Conservation (phyloP, 305 asterid genomes). For the Fraxinus floribunda region DNA sequence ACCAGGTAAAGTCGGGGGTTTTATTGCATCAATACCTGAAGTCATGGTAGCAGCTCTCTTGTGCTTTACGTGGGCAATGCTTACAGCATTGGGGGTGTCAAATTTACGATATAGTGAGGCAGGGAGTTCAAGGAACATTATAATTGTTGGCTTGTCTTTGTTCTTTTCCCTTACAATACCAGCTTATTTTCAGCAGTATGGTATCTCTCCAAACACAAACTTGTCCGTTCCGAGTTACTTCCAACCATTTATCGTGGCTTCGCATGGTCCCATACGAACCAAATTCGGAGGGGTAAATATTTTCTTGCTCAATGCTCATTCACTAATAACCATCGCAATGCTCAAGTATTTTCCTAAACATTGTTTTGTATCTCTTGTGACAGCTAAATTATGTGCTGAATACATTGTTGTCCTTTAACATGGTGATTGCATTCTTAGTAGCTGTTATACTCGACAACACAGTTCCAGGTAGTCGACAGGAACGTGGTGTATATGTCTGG, state of each 20-base stretch:
- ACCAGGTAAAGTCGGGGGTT: slow-evolving; percentile 94
- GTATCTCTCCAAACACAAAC: slow-evolving; percentile 74
- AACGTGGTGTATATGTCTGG: slow-evolving; percentile 95
- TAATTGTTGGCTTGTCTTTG: slow-evolving; percentile 84
- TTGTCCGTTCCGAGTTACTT: slow-evolving; percentile 77
- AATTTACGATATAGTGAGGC: slow-evolving; percentile 95
- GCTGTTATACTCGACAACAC: slow-evolving; percentile 93
- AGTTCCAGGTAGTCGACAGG: slow-evolving; percentile 89
- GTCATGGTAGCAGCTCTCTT: slow-evolving; percentile 95
- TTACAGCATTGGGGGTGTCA: slow-evolving; percentile 91
- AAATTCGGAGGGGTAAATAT: slow-evolving; percentile 65
- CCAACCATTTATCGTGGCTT: slow-evolving; percentile 83
- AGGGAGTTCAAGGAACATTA: slow-evolving; percentile 95
- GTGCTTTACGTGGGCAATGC: slow-evolving; percentile 99
- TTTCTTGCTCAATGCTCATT: not conserved
- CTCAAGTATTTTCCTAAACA: not conserved
- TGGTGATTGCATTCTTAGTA: slow-evolving; percentile 86
- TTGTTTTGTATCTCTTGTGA: slow-evolving; percentile 16
- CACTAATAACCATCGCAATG: not conserved
- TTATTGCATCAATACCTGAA: slow-evolving; percentile 94
- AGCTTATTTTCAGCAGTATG: slow-evolving; percentile 93
- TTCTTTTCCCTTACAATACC: slow-evolving; percentile 87
- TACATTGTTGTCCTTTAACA: slow-evolving; percentile 80
- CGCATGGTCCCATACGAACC: slow-evolving; percentile 91
- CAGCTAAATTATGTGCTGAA: slow-evolving; percentile 86